Evolutionary conservation across 108 stramenopile species (phyloP).

Genomic region (Pseudonitzschia multiseries): DNA sequence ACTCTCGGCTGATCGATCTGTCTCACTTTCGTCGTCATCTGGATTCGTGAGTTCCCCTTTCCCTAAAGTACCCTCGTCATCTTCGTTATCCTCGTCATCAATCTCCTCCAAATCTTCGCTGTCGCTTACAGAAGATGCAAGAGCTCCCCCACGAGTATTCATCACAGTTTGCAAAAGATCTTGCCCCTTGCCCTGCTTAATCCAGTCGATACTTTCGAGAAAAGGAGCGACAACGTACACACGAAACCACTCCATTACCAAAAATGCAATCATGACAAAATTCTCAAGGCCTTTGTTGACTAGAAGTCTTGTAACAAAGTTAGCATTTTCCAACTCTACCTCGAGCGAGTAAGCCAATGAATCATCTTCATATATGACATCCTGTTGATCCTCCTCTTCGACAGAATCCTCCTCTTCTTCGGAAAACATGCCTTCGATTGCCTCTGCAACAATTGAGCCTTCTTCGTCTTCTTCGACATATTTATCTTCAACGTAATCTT

Average conservation of each 20-base stretch:
- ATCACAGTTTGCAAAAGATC: background rate
- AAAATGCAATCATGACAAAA: constrained; percentile 17
- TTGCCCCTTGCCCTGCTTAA: background rate
- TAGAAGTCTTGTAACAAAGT: constrained; percentile 22
- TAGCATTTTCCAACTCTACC: constrained; percentile 9
- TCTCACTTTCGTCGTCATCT: background rate
- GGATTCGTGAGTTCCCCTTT: constrained; percentile 4
- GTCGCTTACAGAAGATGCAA: constrained; percentile 4
- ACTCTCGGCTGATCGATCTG: background rate
- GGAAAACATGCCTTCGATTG: background rate
- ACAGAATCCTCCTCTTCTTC: background rate
- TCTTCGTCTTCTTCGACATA: background rate
- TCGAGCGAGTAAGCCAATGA: background rate
- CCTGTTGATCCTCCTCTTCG: background rate
- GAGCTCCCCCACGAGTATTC: constrained; percentile 16
- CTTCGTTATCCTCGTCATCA: constrained; percentile 4
- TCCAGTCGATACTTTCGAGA: constrained; percentile 11
- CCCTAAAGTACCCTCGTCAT: background rate
- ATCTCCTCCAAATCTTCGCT: constrained; percentile 9
- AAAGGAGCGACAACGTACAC: constrained; percentile 23
- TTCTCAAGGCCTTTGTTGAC: constrained; percentile 13
- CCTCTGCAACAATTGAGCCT: constrained; percentile 2
- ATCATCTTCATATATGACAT: background rate
- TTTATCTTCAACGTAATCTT: background rate
- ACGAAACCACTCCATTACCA: constrained; percentile 22